These are phyloP conservation scores for Boletus subluridellus DNA, from an alignment of 1,284 basidiomycete species.

Conservation along the genomic window DNA sequence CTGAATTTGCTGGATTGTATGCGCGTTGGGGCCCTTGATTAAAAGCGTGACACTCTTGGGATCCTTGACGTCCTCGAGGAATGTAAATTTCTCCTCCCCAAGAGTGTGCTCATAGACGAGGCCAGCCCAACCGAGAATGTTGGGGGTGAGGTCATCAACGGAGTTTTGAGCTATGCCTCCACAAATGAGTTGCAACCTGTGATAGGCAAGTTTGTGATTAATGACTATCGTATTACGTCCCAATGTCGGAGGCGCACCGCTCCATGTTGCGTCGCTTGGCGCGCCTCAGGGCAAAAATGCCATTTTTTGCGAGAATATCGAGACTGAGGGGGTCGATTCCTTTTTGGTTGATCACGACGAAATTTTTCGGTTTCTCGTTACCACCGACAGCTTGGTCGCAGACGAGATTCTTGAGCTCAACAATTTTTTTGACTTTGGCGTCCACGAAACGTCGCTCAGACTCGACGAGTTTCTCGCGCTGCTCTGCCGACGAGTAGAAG, in stretches of 20 bases:
- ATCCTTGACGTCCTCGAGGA: constrained; percentile 93
- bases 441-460: constrained; percentile 95
- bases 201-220: constrained; percentile 18
- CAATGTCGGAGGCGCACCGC: constrained; percentile 49
- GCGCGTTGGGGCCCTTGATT: constrained; percentile 97
- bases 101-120: constrained; percentile 99
- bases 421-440: constrained; percentile 92
- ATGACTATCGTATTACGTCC: constrained; percentile 28
- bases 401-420: constrained; percentile 94
- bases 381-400: constrained; percentile 88
- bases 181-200: constrained; percentile 86
- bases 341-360: constrained; percentile 99
- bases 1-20: constrained; percentile 95
- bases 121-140: constrained; percentile 93
- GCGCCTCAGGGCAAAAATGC: constrained; percentile 90
- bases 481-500: constrained; percentile 98
- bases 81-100: constrained; percentile 98
- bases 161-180: constrained; percentile 97
- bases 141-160: constrained; percentile 91
- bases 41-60: constrained; percentile 97
- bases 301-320: constrained; percentile 95
- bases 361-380: constrained; percentile 78
- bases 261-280: constrained; percentile 99
- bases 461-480: constrained; percentile 98
- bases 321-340: constrained; percentile 98